A percentile compares a stretch with the other conserved stretches of the same genome.
These are phyloP conservation scores for Camellia sinensis DNA, from an alignment of 148 eudicot genomes.

Conservation along the genomic window DNA sequence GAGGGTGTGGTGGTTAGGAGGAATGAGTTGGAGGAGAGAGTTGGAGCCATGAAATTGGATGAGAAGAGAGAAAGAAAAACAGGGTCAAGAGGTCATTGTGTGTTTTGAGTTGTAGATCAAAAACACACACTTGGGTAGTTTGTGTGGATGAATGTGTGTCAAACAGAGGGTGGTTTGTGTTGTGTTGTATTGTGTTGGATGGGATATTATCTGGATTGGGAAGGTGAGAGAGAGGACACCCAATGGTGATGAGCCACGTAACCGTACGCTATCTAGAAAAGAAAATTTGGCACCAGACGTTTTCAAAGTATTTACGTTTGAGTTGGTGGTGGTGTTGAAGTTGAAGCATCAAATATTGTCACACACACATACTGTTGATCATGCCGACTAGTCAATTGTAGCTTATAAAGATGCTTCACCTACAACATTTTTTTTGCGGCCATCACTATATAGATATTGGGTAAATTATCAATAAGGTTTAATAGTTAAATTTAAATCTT, in stretches of 20 bases:
- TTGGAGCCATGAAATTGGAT: constrained; percentile 51
- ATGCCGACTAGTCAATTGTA: no score
- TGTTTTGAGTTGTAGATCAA: neutral
- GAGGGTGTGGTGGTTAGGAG: constrained; percentile 51
- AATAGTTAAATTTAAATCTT: no score
- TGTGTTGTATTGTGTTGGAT: neutral
- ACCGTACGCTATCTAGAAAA: constrained; percentile 40
- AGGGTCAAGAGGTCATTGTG: neutral
- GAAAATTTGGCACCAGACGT: constrained; percentile 35
- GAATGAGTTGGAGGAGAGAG: constrained; percentile 62
- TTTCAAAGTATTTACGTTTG: neutral
- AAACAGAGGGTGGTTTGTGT: neutral
- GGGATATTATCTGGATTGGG: constrained; percentile 33
- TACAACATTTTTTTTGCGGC: no score
- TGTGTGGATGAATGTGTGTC: constrained; percentile 6
- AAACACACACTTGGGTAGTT: neutral
- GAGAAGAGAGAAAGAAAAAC: neutral
- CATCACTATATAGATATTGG: no score
- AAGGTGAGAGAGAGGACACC: constrained; percentile 10
- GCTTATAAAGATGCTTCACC: no score
- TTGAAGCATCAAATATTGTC: neutral
- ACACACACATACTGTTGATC: neutral
- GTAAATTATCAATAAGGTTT: no score
- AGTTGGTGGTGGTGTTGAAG: neutral
- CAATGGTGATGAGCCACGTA: constrained; percentile 55